Evolutionary conservation across 306 rosid species (phyloP), one percentile per base, ranked within the genome.

Genomic region (Aeschynomene evenia): DNA sequence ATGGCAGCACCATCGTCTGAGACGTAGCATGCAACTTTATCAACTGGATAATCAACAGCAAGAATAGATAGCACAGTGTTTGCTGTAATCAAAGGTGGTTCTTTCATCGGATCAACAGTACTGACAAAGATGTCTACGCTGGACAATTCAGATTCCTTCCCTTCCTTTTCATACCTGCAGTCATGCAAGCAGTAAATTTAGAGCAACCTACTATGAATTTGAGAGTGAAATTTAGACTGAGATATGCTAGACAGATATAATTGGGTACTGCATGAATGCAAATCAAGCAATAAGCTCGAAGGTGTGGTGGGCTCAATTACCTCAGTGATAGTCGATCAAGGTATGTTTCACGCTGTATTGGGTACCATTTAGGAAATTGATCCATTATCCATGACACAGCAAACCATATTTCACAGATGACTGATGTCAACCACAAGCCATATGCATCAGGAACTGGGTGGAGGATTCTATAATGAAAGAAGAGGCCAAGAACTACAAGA

Each of bases 1-100:
- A 94, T 94, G 54, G 99, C 99, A 68, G 99, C 99, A 78, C 99
- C 99, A 84, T 94, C 99, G 51, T 94, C 97, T 8, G 99, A 94
- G 63, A 94, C 97, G 68, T 94, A 94, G 88, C 99, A 94, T n/a
- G 91, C 87, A 63, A 91, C 95, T 80, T 94, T 94, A 39, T 94
- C 99, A 2, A 87, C 91, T 3, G 99, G 96, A 78, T 94, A 94
- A 79, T 94, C 97, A 45, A 87, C 99, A 9, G 92, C 87, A 28
- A 94, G 96, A 79, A 94, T 94, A 36, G 99, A 90, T 24, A 94
- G 87, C 70, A 94, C 99, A 1, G 97, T 94, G 82, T 94, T 94
- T 40, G 97, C 97, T 7, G 99, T 94, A 23, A 94, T 94, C 21
- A 94, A 77, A 1, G 97, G 99, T 67, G 99, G 99, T 63, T 94